A percentile compares a stretch with the other conserved stretches of the same genome.
These are phyloP conservation scores for button mushroom (Agaricus bisporus) DNA, from an alignment of 768 basidiomycete species.

Conservation along the genomic window DNA sequence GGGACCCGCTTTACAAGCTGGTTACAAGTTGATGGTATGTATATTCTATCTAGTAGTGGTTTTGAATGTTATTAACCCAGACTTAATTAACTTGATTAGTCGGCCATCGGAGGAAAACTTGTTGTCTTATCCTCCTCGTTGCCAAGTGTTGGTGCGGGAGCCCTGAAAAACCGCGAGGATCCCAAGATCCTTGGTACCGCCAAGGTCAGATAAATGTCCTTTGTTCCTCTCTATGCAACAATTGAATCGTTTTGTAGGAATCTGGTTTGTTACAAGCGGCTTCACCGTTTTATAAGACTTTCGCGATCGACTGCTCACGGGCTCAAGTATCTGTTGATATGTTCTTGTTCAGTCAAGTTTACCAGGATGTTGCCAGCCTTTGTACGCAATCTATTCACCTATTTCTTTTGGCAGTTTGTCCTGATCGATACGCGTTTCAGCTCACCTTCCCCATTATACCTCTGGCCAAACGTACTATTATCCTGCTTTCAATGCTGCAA, in stretches of 20 bases:
- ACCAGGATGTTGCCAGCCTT: slow-evolving; percentile 93
- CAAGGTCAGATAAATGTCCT: slow-evolving; percentile 48
- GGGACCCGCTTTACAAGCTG: slow-evolving; percentile 92
- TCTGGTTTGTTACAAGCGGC: slow-evolving; percentile 90
- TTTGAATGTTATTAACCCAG: not conserved
- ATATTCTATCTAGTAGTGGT: not conserved
- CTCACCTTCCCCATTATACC: slow-evolving; percentile 93
- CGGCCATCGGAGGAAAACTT: slow-evolving; percentile 93
- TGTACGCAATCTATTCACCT: slow-evolving; percentile 36
- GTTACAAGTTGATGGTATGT: slow-evolving; percentile 87
- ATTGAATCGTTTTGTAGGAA: slow-evolving; percentile 45
- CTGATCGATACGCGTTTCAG: slow-evolving; percentile 31
- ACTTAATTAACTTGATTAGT: slow-evolving; percentile 39
- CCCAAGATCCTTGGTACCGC: slow-evolving; percentile 92
- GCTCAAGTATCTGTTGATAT: slow-evolving; percentile 98
- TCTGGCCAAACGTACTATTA: slow-evolving; percentile 98
- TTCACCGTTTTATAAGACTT: slow-evolving; percentile 94
- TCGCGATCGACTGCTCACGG: slow-evolving; percentile 96
- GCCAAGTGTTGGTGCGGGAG: slow-evolving; percentile 84
- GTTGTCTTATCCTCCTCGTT: slow-evolving; percentile 79
- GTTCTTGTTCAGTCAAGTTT: slow-evolving; percentile 93
- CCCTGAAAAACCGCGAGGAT: slow-evolving; percentile 95
- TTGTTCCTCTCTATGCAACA: not conserved
- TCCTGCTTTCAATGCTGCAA: slow-evolving; percentile 93
- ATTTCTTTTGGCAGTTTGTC: not conserved